Percentiles rank a stretch among this genome's conserved stretches.
Conservation (phyloP, 2,329 filamentous ascomycete species). For the Penicillium sp. region DNA sequence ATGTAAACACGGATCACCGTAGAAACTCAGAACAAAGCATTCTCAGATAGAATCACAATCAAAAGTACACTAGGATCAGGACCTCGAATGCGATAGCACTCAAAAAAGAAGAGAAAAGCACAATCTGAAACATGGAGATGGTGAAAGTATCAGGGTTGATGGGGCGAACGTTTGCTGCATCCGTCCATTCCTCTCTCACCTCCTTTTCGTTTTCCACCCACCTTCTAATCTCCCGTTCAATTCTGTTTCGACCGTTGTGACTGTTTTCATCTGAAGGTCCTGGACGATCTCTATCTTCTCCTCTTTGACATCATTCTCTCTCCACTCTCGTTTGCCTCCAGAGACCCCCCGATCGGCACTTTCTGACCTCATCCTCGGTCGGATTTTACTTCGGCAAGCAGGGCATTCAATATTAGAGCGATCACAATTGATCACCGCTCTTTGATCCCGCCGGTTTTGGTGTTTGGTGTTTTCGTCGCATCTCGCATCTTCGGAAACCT, state of each 20-base stretch:
- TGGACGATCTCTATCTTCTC: not conserved
- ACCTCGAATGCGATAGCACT: not conserved
- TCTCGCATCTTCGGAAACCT: not conserved
- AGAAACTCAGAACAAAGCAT: not conserved
- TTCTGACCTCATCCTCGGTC: constrained; percentile 18
- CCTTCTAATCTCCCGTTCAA: not conserved
- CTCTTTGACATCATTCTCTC: constrained; percentile 3
- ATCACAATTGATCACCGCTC: constrained; percentile 12
- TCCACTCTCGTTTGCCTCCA: constrained; percentile 1
- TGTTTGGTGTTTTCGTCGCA: not conserved
- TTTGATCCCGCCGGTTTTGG: constrained; percentile 8
- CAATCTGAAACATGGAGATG: constrained; percentile 9
- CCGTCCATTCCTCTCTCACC: constrained; percentile 21
- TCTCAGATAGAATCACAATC: no score
- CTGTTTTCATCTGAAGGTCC: not conserved
- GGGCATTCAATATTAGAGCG: not conserved
- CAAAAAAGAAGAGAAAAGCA: not conserved
- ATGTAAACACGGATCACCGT: not conserved
- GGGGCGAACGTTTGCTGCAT: constrained; percentile 15
- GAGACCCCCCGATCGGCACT: constrained; percentile 14
- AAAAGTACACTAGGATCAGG: no score
- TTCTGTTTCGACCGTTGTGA: not conserved
- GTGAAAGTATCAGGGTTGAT: constrained; percentile 1
- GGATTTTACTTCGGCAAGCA: constrained; percentile 2
- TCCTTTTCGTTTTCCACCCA: constrained; percentile 7